Evolutionary conservation across 2,329 filamentous ascomycete species (phyloP), one percentile per base, ranked within the genome.

Genomic region (Chrysosporium queenslandicum): DNA sequence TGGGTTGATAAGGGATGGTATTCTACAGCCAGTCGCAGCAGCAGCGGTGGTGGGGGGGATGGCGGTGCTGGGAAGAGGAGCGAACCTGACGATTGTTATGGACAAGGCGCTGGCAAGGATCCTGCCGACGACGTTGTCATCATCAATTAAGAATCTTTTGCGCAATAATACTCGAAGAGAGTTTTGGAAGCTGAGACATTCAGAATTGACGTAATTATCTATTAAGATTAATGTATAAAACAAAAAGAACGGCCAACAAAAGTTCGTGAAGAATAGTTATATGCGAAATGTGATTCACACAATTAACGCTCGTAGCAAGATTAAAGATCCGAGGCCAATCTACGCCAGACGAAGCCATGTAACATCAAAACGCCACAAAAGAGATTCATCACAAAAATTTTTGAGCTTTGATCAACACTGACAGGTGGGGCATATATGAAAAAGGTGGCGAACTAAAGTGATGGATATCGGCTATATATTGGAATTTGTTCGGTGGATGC

Each of bases 1-100:
- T 74, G 68, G 58, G 58, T 74, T 43, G 68, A 71, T 60, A 61
- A 60, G 54, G 61, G 63, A 30, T 71, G 69, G 69, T 71, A 70
- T 55, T 51, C 49, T 18, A 39, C 49, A 7, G 40, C 49, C 12
- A 30, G 36, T 23, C 12, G 21, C 14, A n/a, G n/a, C n/a, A n/a
- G n/a, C n/a, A n/a, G n/a, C n/a, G n/a, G n/a, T n/a, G 3, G 40
- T n/a, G 21, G 20, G 11, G 34, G 34, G 6, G 8, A 37, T 4
- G n/a, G 40, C 18, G 16, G 37, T 42, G 20, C 11, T 25, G 7
- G 9, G 20, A 9, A 27, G 20, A 27, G n/a, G 20, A 14, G 21
- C n/a, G n/a, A n/a, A 21, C 7, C 8, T 46, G 25, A 8, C 2
- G 14, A 32, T 32, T 8, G n/a, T n/a, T n/a, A 32, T 23, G n/a